Conservation (phyloP, 169 alveolate genomes). For the Plasmodium sp. region DNA sequence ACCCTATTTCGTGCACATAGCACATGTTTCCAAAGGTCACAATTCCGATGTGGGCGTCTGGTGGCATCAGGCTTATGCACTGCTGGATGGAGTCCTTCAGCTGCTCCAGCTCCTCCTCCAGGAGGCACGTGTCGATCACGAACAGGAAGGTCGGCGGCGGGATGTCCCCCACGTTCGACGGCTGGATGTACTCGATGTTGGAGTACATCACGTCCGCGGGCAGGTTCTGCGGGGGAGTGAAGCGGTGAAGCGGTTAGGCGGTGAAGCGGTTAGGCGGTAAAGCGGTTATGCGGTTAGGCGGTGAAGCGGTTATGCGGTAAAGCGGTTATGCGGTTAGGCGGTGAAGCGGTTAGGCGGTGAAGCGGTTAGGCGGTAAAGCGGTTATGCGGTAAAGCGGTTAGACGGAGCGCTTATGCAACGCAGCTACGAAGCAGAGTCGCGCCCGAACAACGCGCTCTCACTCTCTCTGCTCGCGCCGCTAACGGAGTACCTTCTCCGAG, state of each 20-base stretch:
- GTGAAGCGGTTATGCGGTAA: no score
- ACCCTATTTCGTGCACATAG: constrained; percentile 96
- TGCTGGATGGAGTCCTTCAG: constrained; percentile 97
- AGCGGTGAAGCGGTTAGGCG: no score
- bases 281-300: no score
- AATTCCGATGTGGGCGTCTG: constrained; percentile 95
- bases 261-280: no score
- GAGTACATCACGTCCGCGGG: constrained; percentile 98
- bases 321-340: no score
- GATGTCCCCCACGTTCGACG: constrained; percentile 82
- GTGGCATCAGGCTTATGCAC: constrained; percentile 92
- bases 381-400: no score
- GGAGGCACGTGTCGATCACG: constrained; percentile 96
- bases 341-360: no score
- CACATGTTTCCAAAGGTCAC: constrained; percentile 98
- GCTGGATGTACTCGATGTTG: constrained; percentile 98
- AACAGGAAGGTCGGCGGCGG: constrained; percentile 95
- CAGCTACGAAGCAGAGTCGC: background rate
- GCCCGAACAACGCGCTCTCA: background rate
- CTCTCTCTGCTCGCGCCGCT: background rate
- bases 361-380: no score
- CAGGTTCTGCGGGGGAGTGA: constrained; percentile 83
- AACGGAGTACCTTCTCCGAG: constrained; percentile 87
- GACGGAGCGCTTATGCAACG: no score
- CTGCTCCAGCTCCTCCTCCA: constrained; percentile 96